Evolutionary conservation across 345 rosid genomes (phyloP).

Genomic region (Linum trigynum): DNA sequence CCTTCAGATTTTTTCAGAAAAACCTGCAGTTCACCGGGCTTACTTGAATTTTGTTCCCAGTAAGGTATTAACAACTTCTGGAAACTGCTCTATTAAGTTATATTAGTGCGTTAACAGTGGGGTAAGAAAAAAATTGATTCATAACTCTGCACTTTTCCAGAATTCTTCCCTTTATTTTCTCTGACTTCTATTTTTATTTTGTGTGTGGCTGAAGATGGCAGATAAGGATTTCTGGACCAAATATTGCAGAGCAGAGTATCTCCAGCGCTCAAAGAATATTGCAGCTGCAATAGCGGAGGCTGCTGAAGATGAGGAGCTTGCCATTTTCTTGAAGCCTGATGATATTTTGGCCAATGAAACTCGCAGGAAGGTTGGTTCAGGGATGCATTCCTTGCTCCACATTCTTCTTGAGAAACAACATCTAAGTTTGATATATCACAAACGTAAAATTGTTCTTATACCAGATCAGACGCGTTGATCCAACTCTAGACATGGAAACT

Average conservation of each 20-base stretch:
- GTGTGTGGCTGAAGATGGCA: constrained; percentile 49
- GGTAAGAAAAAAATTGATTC: background rate
- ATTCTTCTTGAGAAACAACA: constrained; percentile 7
- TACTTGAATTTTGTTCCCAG: constrained; percentile 72
- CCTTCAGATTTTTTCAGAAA: constrained; percentile 88
- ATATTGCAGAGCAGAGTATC: constrained; percentile 89
- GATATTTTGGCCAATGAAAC: constrained; percentile 74
- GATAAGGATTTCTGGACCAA: constrained; percentile 93
- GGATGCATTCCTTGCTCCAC: background rate
- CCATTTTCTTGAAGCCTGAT: constrained; percentile 79
- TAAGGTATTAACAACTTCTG: constrained; percentile 50
- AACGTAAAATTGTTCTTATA: constrained; percentile 6
- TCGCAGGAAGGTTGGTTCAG: constrained; percentile 53
- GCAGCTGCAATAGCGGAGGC: constrained; percentile 88
- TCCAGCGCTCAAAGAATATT: constrained; percentile 63
- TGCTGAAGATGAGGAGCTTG: constrained; percentile 97
- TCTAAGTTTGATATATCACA: constrained; percentile 5
- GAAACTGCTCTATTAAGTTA: constrained; percentile 17
- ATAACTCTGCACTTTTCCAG: background rate
- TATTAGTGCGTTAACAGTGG: background rate
- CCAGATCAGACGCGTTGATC: constrained; percentile 89
- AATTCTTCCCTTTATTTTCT: background rate
- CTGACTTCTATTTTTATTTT: background rate
- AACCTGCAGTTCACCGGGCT: constrained; percentile 87
- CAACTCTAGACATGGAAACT: constrained; percentile 91